Base-by-base conservation (phyloP, 129 eudicot species). In the Flaveria trinervia region DNA sequence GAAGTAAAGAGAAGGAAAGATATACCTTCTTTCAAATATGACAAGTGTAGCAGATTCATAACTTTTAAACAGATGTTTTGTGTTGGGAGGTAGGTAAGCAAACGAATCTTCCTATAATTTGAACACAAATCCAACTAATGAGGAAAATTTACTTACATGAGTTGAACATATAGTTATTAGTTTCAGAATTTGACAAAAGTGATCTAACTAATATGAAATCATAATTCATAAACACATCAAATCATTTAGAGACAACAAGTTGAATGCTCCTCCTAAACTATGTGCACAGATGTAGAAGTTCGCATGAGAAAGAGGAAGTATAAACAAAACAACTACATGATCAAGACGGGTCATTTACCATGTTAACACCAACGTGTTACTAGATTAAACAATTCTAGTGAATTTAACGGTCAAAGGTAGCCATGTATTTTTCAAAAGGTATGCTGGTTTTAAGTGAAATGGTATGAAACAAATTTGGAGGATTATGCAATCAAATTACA, bases 31-130 rank as follows among this genome's bases (percentile, higher is more conserved):
- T 80, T 95, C 99, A 82, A 95, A 83, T 28, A 95, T 84, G 67
- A 95, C 86, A 68, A 92, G 86, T 22, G 97, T 89, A 72, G 97
- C 89, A 65, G 97, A 70, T 71, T 83, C 89, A 66, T 76, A 83
- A 54, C 94, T 84, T 61, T 79, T 59, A 23, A 95, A 65, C 10
- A 84, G 56, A 80, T 95, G 96, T 55, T 86, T 70, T 15, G 77
- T 77, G 64, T 89, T 91, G 16, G 97, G 99, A 68, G 97, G 99
- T 52, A 95, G 68, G 80, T 95, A 91, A 52, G 96, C 94, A 85
- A 79, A 95, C 14, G 97, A 89, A 81, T 89, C 97, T 78, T 88
- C 99, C 99, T 95, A 77, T 30, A 88, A 36, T 59, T 36, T 50
- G 56, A 68, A 55, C 78, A 77, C 43, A 22, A 60, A 68, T 60